A percentile compares a stretch with the other conserved stretches of the same genome.
phyloP scores from a whole-genome alignment of 2,329 filamentous ascomycete genomes.

The Colletotrichum sp. region DNA sequence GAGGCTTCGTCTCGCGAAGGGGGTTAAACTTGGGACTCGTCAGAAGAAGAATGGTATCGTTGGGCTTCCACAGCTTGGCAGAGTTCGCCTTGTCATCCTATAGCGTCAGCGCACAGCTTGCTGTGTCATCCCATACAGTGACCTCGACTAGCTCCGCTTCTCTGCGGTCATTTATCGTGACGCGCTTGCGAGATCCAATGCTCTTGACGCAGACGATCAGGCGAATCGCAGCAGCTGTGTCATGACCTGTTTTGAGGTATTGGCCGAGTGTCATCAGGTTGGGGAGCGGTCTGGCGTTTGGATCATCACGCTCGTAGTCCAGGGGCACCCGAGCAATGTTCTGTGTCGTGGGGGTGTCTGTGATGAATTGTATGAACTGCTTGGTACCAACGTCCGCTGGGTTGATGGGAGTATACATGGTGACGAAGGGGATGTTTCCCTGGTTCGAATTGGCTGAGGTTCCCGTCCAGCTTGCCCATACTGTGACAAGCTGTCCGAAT shows the following conservation, averaged over 20 bases:
- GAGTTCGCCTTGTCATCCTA: constrained; percentile 57
- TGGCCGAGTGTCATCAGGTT: constrained; percentile 62
- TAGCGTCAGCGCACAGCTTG: constrained; percentile 55
- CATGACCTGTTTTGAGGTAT: constrained; percentile 59
- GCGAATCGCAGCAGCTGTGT: constrained; percentile 49
- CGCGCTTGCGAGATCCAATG: constrained; percentile 55
- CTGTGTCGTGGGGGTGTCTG: constrained; percentile 34
- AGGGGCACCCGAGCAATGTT: constrained; percentile 50
- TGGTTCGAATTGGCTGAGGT: constrained; percentile 41
- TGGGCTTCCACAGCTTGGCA: constrained; percentile 48
- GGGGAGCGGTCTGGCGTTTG: constrained; percentile 31
- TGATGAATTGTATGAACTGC: constrained; percentile 55
- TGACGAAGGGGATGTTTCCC: constrained; percentile 42
- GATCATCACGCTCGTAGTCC: constrained; percentile 33
- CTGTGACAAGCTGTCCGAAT: constrained; percentile 58
- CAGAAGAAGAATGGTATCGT: constrained; percentile 55
- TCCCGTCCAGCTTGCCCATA: constrained; percentile 64
- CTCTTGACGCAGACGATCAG: constrained; percentile 64
- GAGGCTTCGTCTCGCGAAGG: background rate
- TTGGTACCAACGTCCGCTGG: constrained; percentile 57
- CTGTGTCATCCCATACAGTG: constrained; percentile 63
- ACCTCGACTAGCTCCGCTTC: constrained; percentile 50
- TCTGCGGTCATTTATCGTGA: constrained; percentile 30
- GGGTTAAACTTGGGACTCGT: constrained; percentile 39
- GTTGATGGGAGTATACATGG: constrained; percentile 60